Evolutionary conservation across 2,329 filamentous ascomycete species (phyloP), one percentile per base, ranked within the genome.

Genomic region (Fusarium floridanum): DNA sequence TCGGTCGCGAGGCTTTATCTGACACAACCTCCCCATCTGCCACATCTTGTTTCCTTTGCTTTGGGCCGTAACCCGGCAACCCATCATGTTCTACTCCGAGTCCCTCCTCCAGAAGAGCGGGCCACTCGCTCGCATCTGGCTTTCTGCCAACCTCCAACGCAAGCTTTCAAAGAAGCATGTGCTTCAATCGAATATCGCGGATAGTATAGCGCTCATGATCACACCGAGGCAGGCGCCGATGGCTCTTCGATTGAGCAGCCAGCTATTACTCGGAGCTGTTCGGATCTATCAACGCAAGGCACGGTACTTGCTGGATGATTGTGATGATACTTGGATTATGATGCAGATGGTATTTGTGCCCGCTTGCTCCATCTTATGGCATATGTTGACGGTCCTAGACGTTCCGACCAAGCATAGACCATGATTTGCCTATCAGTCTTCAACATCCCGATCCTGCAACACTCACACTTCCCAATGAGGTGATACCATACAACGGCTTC

Each of bases 81-180:
- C 64, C 85, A 86, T 81, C 82, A 99, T 99, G 97, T 99, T 99
- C 86, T 98, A 98, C 84, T 98, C 97, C 62, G 95, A 98, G 87
- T 95, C 95, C 64, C 91, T 99, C 68, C 91, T 99, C 79, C 95
- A 95, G 83, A 98, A 98, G 92, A 98, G 95, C 79, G 97, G 97
- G 87, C 96, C 97, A 80, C 86, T 99, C 88, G 97, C 97, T 85
- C 94, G 95, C 82, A 95, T 98, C 86, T 99, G 97, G 97, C 91
- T 98, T 72, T 98, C 97, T 32, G 95, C 97, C 86, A 99, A 98
- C 85, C 89, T 98, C 76, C 96, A 98, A 89, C 95, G 96, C 88
- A 99, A 98, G 87, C 91, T 99, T 70, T 97, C 95, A 77, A 99
- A 99, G 86, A 95, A 95, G 73, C 95, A 98, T 80, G 97, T 98